A percentile compares a stretch with the other conserved stretches of the same genome.
These are phyloP conservation scores for Priceomyces melissophilus DNA, from an alignment of 805 yeast species.

Conservation along the genomic window DNA sequence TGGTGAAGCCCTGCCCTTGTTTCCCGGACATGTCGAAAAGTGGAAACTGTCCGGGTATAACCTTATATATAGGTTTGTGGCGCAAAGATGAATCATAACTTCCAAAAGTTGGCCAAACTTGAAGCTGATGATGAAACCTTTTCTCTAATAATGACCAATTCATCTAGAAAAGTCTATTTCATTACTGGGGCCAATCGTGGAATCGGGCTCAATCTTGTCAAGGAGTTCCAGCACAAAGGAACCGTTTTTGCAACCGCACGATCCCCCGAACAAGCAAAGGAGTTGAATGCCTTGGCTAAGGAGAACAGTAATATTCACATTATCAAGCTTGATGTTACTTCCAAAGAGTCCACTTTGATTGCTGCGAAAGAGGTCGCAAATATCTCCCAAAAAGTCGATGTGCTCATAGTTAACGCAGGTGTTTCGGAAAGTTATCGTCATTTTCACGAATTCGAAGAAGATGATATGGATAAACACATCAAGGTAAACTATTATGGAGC, in stretches of 20 bases:
- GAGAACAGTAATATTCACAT: slow-evolving; percentile 14
- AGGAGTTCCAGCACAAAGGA: slow-evolving; percentile 16
- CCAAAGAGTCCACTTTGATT: slow-evolving; percentile 11
- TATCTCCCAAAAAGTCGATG: slow-evolving; percentile 18
- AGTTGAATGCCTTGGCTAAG: slow-evolving; percentile 6
- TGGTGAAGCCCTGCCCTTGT: too few relatives aligned
- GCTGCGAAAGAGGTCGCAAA: not conserved
- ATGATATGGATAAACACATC: too few relatives aligned
- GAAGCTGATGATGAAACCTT: too few relatives aligned
- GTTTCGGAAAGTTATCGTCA: too few relatives aligned
- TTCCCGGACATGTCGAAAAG: too few relatives aligned
- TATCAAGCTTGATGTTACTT: slow-evolving; percentile 17
- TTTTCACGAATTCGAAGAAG: too few relatives aligned
- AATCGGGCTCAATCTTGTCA: slow-evolving; percentile 31
- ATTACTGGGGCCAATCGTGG: slow-evolving; percentile 44
- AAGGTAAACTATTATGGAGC: too few relatives aligned
- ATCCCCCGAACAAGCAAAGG: slow-evolving; percentile 4
- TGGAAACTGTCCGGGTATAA: too few relatives aligned
- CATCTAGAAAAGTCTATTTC: slow-evolving; percentile 19
- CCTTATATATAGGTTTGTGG: too few relatives aligned
- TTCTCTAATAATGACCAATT: not conserved
- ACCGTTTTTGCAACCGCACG: slow-evolving; percentile 21
- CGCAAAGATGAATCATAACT: too few relatives aligned
- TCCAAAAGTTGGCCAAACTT: too few relatives aligned
- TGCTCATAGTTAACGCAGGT: slow-evolving; percentile 10